Evolutionary conservation across 1,284 basidiomycete species (phyloP), one percentile per base, ranked within the genome.

Genomic region (Bjerkandera adusta): DNA sequence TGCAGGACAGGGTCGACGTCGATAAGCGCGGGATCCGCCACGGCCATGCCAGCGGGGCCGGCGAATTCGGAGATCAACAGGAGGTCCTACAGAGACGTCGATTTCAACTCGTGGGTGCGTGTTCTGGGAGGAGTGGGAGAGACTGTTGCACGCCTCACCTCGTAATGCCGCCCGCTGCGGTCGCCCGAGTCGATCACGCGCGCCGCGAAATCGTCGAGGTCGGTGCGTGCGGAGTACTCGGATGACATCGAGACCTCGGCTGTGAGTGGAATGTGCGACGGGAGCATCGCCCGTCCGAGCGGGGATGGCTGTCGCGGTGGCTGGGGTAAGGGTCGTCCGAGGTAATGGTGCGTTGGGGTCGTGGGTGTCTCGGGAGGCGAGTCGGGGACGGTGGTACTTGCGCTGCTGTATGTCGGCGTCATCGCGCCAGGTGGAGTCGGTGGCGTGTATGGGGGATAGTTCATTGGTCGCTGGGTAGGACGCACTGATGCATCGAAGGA

Each of bases 1-100:
- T 53, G 5, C n/a, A n/a, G n/a, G n/a, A n/a, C n/a, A n/a, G n/a
- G n/a, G 34, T 33, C 35, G 20, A 16, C 41, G 43, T 38, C 27
- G 43, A 46, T 8, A 41, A 29, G 7, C 22, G 34, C 26, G 10
- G 16, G 32, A 27, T 29, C 33, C 10, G 44, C 22, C 25, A 43
- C 48, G 11, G 62, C 60, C 1, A 67, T 60, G 33, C 61, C 66
- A 6, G 74, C 77, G 3, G 79, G 77, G 18, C 81, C 83, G 34
- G 85, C 67, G 59, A 87, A 77, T 43, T 83, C 79, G n/a, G 75
- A 73, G 27, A 87, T 68, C 43, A 78, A 68, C 18, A 77, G 66
- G 15, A 83, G 70, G 26, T 77, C 77, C 82, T 85, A 56, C 10
- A 25, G 30, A 29, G 18, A 12, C 18, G 18, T 10, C 18, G 13